Percentiles rank a stretch among this genome's conserved stretches.
Conservation (phyloP, 345 rosid species). For the Salix viminalis region DNA sequence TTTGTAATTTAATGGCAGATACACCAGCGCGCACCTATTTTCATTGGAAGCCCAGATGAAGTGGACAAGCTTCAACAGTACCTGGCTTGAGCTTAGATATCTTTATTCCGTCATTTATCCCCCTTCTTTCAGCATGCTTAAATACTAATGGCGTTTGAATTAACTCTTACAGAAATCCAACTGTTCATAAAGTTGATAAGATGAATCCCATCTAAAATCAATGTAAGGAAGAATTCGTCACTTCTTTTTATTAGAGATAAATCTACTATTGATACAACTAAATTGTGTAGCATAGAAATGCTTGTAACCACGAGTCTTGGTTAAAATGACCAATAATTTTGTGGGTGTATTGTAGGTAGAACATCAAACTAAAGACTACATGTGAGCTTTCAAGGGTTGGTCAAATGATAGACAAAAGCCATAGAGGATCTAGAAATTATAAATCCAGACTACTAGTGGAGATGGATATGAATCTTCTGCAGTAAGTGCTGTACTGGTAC, state of each 20-base stretch:
- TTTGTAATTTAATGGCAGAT: constrained; percentile 20
- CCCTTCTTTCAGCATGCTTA: neutral
- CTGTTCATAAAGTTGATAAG: neutral
- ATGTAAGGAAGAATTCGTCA: no score
- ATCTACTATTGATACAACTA: neutral
- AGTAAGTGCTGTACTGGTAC: constrained; percentile 22
- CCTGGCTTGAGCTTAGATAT: constrained; percentile 23
- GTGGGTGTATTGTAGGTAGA: neutral
- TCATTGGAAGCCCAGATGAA: constrained; percentile 39
- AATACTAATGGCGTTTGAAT: neutral
- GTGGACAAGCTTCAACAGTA: constrained; percentile 29
- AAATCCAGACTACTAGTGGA: neutral
- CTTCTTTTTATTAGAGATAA: no score
- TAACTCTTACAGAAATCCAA: neutral
- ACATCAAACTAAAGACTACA: neutral
- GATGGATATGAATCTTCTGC: constrained; percentile 9
- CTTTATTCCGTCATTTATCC: neutral
- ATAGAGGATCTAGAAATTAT: neutral
- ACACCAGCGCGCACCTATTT: constrained; percentile 40
- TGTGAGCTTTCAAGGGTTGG: neutral
- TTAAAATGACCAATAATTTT: neutral
- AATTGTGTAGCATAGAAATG: neutral
- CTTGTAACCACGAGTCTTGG: neutral
- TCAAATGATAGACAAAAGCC: neutral
- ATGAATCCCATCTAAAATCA: neutral